Evolutionary conservation across 164 flowering plant genomes (phyloP).

Genomic region (Piper betle): DNA sequence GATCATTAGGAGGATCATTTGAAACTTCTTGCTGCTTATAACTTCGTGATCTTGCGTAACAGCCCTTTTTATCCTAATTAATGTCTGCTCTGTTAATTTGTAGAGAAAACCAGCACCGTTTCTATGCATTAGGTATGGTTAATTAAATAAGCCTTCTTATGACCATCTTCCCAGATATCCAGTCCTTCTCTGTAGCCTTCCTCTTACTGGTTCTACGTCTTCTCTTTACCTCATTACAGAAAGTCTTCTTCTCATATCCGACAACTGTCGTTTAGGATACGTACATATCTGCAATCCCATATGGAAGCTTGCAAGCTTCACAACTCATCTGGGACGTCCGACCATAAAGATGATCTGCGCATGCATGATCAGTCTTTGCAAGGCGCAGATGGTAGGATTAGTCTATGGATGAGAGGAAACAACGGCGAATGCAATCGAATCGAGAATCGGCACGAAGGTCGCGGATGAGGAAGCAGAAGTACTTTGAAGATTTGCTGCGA

Average conservation of each 20-base stretch:
- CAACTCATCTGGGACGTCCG: too few species aligned
- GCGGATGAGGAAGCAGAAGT: slow-evolving; percentile 85
- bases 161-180: slow-evolving; percentile 10
- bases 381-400: background rate
- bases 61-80: too few species aligned
- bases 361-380: background rate
- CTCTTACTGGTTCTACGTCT: slow-evolving; percentile 70
- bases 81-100: too few species aligned
- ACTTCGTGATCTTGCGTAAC: too few species aligned
- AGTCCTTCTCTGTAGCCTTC: slow-evolving; percentile 63
- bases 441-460: slow-evolving; percentile 89
- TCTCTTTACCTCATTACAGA: slow-evolving; percentile 27
- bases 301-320: too few species aligned
- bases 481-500: slow-evolving; percentile 40
- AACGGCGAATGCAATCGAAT: slow-evolving; percentile 84
- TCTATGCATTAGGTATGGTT: too few species aligned
- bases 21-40: too few species aligned
- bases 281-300: background rate
- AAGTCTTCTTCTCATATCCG: background rate
- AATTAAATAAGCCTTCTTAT: too few species aligned
- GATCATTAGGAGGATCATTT: too few species aligned
- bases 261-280: background rate
- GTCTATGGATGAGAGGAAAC: slow-evolving; percentile 63
- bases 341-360: too few species aligned
- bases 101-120: too few species aligned